Conservation (phyloP, 805 yeast genomes). For the Candida qinlingensis region DNA sequence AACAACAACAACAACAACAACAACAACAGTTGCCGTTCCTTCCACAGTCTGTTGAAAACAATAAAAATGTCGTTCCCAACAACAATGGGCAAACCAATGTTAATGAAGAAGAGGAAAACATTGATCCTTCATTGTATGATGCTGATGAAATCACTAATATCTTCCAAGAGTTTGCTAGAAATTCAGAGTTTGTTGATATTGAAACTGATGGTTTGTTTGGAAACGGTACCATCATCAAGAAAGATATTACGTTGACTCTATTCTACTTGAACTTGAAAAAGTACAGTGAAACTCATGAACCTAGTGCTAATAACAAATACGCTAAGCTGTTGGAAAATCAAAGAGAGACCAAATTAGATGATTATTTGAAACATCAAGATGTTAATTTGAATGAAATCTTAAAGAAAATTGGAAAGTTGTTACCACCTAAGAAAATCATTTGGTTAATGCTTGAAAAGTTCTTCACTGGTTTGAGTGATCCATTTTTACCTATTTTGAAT, state of each 20-base stretch:
- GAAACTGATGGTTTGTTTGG: constrained; percentile 21
- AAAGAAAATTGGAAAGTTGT: constrained; percentile 29
- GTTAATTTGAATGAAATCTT: constrained; percentile 13
- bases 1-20: too few species aligned
- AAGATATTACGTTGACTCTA: constrained; percentile 14
- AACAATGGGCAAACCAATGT: neutral
- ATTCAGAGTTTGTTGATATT: constrained; percentile 11
- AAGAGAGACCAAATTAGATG: constrained; percentile 11
- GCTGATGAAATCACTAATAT: constrained; percentile 13
- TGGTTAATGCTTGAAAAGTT: constrained; percentile 54
- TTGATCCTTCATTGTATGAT: constrained; percentile 15
- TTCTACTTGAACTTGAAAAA: constrained; percentile 13
- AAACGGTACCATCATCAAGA: constrained; percentile 12
- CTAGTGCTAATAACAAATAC: constrained; percentile 10
- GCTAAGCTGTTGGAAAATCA: constrained; percentile 14
- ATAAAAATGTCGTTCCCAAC: neutral
- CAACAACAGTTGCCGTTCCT: neutral
- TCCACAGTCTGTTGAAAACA: neutral
- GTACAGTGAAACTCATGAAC: neutral
- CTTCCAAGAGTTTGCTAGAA: constrained; percentile 11
- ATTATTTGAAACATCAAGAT: constrained; percentile 14
- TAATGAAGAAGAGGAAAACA: constrained; percentile 7
- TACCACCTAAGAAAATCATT: constrained; percentile 52
- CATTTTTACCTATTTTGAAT: constrained; percentile 61
- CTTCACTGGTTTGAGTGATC: constrained; percentile 34